These are phyloP conservation scores for Aspergillus indologenus DNA, from an alignment of 495 filamentous ascomycete genomes.

Conservation along the genomic window DNA sequence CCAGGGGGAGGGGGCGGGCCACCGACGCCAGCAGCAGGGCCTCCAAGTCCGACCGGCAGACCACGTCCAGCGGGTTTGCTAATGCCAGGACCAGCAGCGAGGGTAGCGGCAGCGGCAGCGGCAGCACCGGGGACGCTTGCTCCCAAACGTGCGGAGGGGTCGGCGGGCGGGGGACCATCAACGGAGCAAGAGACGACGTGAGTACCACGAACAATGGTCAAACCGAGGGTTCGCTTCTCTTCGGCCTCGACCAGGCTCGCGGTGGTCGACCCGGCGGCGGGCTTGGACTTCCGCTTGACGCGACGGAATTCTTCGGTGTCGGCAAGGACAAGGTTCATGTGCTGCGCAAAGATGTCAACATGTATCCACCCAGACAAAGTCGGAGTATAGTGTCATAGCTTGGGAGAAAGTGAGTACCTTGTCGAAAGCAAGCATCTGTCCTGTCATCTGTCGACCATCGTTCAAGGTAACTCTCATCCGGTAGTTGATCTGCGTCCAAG, in stretches of 20 bases:
- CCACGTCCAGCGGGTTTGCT: conserved; percentile 90
- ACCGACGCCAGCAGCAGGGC: conserved; percentile 86
- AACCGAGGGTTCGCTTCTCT: conserved; percentile 92
- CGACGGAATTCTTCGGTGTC: conserved; percentile 99
- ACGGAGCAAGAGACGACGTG: conserved; percentile 93
- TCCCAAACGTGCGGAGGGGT: conserved; percentile 86
- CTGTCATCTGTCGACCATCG: conserved; percentile 94
- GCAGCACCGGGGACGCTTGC: conserved; percentile 66
- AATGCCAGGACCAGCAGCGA: conserved; percentile 84
- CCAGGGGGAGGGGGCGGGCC: conserved; percentile 65
- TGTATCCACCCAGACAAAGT: conserved; percentile 16
- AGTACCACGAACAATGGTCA: conserved; percentile 92
- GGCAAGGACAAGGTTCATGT: conserved; percentile 98
- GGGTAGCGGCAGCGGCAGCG: conserved; percentile 58
- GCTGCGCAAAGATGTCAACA: conserved; percentile 48
- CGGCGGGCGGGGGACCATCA: conserved; percentile 93
- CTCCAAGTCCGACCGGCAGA: conserved; percentile 80
- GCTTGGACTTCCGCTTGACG: conserved; percentile 87
- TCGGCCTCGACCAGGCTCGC: conserved; percentile 75
- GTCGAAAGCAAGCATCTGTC: conserved; percentile 96
- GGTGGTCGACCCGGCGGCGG: conserved; percentile 54
- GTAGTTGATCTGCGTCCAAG: conserved; percentile 80
- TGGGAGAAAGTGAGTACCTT: conserved; percentile 56
- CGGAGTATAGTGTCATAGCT: not conserved
- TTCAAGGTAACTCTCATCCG: conserved; percentile 95